Conservation (phyloP, 768 basidiomycete genomes). For the Saitozyma sp. region DNA sequence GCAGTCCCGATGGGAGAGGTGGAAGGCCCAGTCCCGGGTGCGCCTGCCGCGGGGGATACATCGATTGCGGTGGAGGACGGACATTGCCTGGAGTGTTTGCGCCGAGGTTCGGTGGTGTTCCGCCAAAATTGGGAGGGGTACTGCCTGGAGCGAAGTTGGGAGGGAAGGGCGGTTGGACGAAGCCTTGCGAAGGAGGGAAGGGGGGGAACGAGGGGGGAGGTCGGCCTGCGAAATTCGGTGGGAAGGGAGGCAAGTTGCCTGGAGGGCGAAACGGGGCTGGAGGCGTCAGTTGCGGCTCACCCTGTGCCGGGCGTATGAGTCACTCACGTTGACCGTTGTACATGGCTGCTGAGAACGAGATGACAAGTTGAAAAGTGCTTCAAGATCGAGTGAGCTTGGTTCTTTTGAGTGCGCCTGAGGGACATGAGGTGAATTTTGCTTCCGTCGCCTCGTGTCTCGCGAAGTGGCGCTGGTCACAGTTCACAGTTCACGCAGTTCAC, state of each 20-base stretch:
- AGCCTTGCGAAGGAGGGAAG: constrained; percentile 25
- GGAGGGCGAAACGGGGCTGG: constrained; percentile 42
- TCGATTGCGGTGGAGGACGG: constrained; percentile 12
- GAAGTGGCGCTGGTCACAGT: too few relatives aligned
- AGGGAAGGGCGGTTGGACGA: constrained; percentile 41
- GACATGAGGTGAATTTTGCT: too few relatives aligned
- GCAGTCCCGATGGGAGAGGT: constrained; percentile 28
- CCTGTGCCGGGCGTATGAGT: neutral
- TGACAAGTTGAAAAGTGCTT: too few relatives aligned
- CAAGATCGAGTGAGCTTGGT: too few relatives aligned
- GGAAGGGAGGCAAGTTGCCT: constrained; percentile 42
- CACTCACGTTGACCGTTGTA: constrained; percentile 30
- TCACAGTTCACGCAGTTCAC: too few relatives aligned
- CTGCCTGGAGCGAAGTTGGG: constrained; percentile 31
- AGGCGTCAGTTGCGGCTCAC: neutral
- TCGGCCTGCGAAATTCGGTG: constrained; percentile 21
- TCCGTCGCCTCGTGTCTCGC: too few relatives aligned
- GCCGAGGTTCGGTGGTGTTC: constrained; percentile 8
- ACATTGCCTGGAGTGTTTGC: neutral
- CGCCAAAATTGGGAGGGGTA: constrained; percentile 13
- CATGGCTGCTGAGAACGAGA: too few relatives aligned
- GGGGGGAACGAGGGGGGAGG: constrained; percentile 33
- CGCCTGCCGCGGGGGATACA: constrained; percentile 18
- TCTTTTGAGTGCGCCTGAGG: too few relatives aligned
- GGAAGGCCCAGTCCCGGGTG: constrained; percentile 37